Percentiles rank a stretch among this genome's conserved stretches.
Conservation (phyloP, 176 grass and related monocot genomes). For the Melocanna baccifera region DNA sequence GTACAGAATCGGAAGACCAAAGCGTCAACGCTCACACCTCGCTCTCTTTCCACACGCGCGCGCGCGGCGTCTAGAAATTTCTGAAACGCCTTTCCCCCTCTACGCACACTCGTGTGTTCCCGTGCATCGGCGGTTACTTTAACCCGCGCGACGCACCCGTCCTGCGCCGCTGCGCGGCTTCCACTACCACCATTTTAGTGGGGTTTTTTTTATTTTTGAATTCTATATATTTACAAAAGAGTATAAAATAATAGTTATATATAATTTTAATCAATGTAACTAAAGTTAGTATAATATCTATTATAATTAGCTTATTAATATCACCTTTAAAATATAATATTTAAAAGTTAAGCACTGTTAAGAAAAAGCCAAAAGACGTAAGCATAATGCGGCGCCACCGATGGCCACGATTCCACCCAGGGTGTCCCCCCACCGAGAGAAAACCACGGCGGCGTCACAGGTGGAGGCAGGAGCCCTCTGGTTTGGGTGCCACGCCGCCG, state of each 20-base stretch:
- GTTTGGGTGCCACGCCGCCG: constrained; percentile 35
- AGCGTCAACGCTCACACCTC: too few relatives aligned
- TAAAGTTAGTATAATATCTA: too few relatives aligned
- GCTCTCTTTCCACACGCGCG: neutral
- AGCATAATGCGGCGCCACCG: neutral
- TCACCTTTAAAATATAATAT: too few relatives aligned
- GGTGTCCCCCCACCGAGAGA: neutral
- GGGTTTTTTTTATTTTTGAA: too few relatives aligned
- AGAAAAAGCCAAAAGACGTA: too few relatives aligned
- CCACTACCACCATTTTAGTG: neutral
- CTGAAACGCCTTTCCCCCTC: neutral
- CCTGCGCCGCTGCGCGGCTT: too few relatives aligned
- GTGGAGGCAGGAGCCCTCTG: constrained; percentile 19
- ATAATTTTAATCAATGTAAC: too few relatives aligned
- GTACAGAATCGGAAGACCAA: neutral
- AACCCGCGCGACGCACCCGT: neutral
- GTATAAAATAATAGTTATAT: too few relatives aligned
- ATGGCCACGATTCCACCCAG: neutral
- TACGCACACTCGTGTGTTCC: neutral
- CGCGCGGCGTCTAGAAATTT: neutral
- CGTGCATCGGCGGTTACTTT: neutral
- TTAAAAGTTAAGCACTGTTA: too few relatives aligned
- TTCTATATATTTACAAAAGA: too few relatives aligned
- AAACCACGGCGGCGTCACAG: constrained; percentile 34
- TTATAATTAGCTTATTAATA: too few relatives aligned